Evolutionary conservation across 805 yeast species (phyloP), one percentile per base, ranked within the genome.

Genomic region (Tetrapisispora taiwanensis): DNA sequence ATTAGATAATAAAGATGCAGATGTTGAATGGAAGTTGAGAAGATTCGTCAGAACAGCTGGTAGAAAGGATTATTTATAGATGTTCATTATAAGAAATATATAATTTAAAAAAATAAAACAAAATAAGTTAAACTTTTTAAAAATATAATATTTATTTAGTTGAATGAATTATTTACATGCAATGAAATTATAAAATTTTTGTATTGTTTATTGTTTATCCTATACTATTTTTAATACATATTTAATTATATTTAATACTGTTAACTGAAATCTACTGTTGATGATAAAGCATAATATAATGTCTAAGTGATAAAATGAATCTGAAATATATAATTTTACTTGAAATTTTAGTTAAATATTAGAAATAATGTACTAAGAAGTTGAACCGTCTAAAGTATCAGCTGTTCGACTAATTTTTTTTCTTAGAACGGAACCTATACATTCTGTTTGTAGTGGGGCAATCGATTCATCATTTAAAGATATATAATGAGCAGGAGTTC

Each of bases 1-100:
- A 36, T 65, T 90, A 50, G 98, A 92, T 54, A 88, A 90, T 62
- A 85, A 85, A 67, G 97, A 92, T 63, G 95, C 97, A 10, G 98
- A 92, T 58, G 78, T 86, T n/a, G 99, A 92, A 63, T 92, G 97
- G 97, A 84, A 85, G 69, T 70, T 85, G 55, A 77, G 95, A 64
- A 79, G 97, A 55, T 92, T 89, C 55, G 86, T 88, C 39, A 77
- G 98, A 61, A 92, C 98, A 24, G 97, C 95, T 17, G 88, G 83
- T 64, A 81, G 97, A 67, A 90, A 92, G 70, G 92, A 89, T 61
- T 88, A 90, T 62, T 68, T 90, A 44, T 63, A 52, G 44, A 34
- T n/a, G 34, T 8, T 31, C 13, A 3, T 13, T 15, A 39, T 17
- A 8, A 8, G 12, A 32, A 24, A 3, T 32, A 27, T 34, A 35